Percentiles rank a stretch among this genome's conserved stretches.
phyloP scores from a whole-genome alignment of 2,329 filamentous ascomycete genomes.

The Cercospora sp. region DNA sequence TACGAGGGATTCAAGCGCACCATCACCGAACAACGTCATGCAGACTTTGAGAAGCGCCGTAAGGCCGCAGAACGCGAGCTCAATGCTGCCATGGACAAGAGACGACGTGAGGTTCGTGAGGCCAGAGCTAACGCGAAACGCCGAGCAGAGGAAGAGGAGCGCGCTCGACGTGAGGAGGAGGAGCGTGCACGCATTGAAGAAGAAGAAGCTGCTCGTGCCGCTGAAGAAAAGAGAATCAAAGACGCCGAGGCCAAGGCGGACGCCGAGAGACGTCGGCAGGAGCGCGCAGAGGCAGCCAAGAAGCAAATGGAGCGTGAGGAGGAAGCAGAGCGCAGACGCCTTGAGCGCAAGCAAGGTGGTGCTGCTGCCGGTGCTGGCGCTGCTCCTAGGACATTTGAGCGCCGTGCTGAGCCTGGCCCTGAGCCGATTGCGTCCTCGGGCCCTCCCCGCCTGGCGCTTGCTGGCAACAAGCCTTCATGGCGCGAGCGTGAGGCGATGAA shows the following conservation, averaged over 20 bases:
- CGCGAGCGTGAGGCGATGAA: slow-evolving; percentile 67
- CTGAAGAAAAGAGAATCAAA: slow-evolving; percentile 69
- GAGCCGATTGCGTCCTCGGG: slow-evolving; percentile 52
- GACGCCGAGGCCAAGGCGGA: slow-evolving; percentile 62
- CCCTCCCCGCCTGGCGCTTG: slow-evolving; percentile 63
- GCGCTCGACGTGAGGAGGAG: slow-evolving; percentile 75
- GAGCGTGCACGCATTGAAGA: slow-evolving; percentile 79
- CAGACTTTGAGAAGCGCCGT: slow-evolving; percentile 93
- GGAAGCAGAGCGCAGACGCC: slow-evolving; percentile 74
- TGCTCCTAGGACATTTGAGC: slow-evolving; percentile 28
- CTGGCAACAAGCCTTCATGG: slow-evolving; percentile 63
- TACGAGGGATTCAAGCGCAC: slow-evolving; percentile 83
- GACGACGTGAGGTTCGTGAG: slow-evolving; percentile 86
- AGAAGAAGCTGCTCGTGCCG: slow-evolving; percentile 76
- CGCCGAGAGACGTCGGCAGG: slow-evolving; percentile 66
- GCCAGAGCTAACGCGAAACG: slow-evolving; percentile 77
- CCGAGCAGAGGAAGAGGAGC: slow-evolving; percentile 82
- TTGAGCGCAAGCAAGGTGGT: slow-evolving; percentile 58
- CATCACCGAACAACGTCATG: slow-evolving; percentile 81
- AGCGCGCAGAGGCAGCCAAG: slow-evolving; percentile 38
- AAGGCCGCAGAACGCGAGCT: slow-evolving; percentile 90
- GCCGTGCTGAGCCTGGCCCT: slow-evolving; percentile 34
- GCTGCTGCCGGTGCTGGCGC: slow-evolving; percentile 41
- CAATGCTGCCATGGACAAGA: slow-evolving; percentile 83
- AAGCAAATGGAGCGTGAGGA: slow-evolving; percentile 65